Conservation (phyloP, 1,284 basidiomycete species). For the Marasmius fiardii region DNA sequence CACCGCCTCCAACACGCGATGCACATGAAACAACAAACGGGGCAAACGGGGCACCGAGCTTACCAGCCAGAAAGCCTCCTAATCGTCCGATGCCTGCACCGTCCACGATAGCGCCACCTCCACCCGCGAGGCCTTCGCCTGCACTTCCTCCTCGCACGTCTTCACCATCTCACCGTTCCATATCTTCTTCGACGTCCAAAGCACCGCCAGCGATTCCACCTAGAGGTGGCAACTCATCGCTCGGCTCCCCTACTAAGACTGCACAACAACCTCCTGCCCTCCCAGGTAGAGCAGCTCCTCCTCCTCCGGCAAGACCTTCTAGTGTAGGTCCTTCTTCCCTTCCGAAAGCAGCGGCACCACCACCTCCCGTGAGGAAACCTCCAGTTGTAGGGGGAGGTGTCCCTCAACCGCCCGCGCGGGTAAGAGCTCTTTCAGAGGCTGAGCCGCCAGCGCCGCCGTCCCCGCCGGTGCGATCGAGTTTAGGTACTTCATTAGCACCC, state of each 20-base stretch:
- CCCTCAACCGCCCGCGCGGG: conserved; percentile 28
- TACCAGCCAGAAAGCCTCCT: conserved; percentile 15
- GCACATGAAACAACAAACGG: too few relatives aligned
- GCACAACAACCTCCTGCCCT: conserved; percentile 4
- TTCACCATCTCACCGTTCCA: conserved; percentile 23
- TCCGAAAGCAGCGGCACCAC: conserved; percentile 34
- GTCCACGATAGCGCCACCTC: not conserved
- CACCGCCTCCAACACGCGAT: conserved; percentile 14
- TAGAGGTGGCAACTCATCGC: conserved; percentile 13
- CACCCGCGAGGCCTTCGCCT: not conserved
- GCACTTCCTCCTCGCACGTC: conserved; percentile 29
- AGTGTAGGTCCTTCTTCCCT: conserved; percentile 23
- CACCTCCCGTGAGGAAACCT: conserved; percentile 37
- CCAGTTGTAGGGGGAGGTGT: conserved; percentile 16
- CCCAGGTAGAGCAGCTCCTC: conserved; percentile 25
- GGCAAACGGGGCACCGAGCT: conserved; percentile 19
- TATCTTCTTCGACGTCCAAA: conserved; percentile 18
- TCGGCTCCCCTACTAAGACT: too few relatives aligned
- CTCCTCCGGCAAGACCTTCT: conserved; percentile 28
- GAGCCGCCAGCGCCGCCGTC: conserved; percentile 21
- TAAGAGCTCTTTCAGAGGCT: conserved; percentile 27
- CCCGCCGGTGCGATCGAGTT: conserved; percentile 18
- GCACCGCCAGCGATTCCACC: conserved; percentile 34
- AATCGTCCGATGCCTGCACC: conserved; percentile 14
- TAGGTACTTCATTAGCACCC: conserved; percentile 17